Base-by-base conservation (phyloP, 139 green algal genomes). In the Astrephomene gubernaculifera region DNA sequence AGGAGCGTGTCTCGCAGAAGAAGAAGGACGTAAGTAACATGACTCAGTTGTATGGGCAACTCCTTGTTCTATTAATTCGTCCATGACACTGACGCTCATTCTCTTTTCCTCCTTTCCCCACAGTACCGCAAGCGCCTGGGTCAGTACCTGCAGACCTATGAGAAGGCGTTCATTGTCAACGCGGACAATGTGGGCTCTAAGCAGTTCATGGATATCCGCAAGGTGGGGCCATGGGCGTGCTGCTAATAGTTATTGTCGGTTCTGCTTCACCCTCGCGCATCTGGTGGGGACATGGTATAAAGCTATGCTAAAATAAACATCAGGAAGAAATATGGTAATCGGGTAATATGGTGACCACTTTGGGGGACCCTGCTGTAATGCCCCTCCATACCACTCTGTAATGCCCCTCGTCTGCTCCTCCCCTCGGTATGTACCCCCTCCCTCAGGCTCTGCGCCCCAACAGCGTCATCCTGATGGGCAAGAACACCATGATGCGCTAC, bases 401-500 rank as follows among this genome's bases (percentile, higher is more conserved):
- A n/a, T n/a, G n/a, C n/a, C n/a, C n/a, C n/a, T n/a, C n/a, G n/a
- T n/a, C n/a, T n/a, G n/a, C n/a, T n/a, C n/a, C n/a, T n/a, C n/a
- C n/a, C n/a, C n/a, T n/a, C n/a, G n/a, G n/a, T n/a, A n/a, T n/a
- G n/a, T n/a, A n/a, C n/a, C n/a, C 17, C 57, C 64, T 45, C 69
- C 14, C 41, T 39, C 91, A 96, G 95, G 97, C 92, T 33, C 94
- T 99, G 83, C 96, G 96, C 88, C 92, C 93, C 6, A 85, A 97
- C 79, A 95, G 89, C 60, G 87, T 95, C 57, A 95, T 99, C 53
- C 93, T 99, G 35, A 99, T 99, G 98, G 98, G 98, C 82, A 99
- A 99, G 95, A 99, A 99, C 96, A 99, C 98, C 70, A 94, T 99
- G 94, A 98, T 99, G 93, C 98, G 98, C 89, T 92, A 94, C 87